These are phyloP conservation scores for Trichoderma brevicompactum DNA, from an alignment of 2,329 filamentous ascomycete species.

Conservation along the genomic window DNA sequence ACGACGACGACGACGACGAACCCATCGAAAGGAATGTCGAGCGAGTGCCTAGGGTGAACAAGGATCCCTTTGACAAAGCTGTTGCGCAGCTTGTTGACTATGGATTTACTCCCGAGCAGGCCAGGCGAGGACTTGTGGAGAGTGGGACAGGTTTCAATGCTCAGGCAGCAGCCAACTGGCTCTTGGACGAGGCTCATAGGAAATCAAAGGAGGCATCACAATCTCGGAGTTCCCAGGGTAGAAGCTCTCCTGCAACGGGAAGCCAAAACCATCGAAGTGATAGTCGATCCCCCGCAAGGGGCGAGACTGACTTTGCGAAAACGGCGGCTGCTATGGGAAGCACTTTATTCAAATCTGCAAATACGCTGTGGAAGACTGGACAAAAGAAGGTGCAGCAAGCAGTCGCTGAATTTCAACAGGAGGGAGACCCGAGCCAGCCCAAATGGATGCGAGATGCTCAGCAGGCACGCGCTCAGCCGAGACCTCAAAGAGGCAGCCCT, in stretches of 20 bases:
- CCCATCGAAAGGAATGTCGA: constrained; percentile 34
- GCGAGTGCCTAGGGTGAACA: constrained; percentile 36
- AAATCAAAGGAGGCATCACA: constrained; percentile 76
- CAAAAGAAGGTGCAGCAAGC: constrained; percentile 93
- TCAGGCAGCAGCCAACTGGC: constrained; percentile 84
- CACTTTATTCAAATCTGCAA: constrained; percentile 89
- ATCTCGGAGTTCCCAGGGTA: constrained; percentile 48
- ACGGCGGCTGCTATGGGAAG: constrained; percentile 81
- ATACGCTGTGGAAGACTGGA: constrained; percentile 91
- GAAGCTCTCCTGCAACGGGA: constrained; percentile 41
- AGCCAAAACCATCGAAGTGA: constrained; percentile 47
- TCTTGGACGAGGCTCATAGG: constrained; percentile 87
- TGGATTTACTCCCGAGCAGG: constrained; percentile 86
- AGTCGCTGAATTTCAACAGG: constrained; percentile 79
- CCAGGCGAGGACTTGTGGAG: constrained; percentile 76
- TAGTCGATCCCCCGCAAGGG: constrained; percentile 57
- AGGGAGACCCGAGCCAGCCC: constrained; percentile 76
- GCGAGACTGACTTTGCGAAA: constrained; percentile 76
- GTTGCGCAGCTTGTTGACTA: constrained; percentile 92
- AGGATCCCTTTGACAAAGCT: constrained; percentile 68
- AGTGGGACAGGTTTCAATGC: constrained; percentile 80
- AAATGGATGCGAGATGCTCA: constrained; percentile 91
- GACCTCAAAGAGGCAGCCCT: constrained; percentile 38
- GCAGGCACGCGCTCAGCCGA: constrained; percentile 44
- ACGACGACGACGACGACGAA: constrained; percentile 51